Percentiles rank a stretch among this genome's conserved stretches.
phyloP scores from a whole-genome alignment of 441 rosid species.

The Rhodomyrtus psidioides region DNA sequence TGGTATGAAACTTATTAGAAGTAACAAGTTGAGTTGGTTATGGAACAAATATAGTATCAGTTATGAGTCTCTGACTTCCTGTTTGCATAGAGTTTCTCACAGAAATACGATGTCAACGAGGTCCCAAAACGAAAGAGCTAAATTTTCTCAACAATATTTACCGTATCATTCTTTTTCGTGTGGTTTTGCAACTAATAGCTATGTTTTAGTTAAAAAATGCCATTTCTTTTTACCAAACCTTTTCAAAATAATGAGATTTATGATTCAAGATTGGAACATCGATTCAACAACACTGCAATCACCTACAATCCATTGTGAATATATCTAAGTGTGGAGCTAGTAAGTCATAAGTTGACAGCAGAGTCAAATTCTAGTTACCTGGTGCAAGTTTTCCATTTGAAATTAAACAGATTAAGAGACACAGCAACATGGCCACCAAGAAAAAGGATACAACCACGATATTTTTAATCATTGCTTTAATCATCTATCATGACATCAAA shows the following conservation, averaged over 20 bases:
- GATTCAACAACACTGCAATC: not conserved
- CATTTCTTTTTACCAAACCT: not conserved
- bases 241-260: not conserved
- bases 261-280: not conserved
- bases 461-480: not conserved
- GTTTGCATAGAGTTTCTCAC: not conserved
- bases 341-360: not conserved
- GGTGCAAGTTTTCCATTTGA: not conserved
- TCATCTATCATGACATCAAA: not conserved
- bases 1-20: not conserved
- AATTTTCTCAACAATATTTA: not conserved
- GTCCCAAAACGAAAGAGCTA: not conserved
- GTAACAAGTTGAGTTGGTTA: not conserved
- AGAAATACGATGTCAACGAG: not conserved
- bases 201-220: not conserved
- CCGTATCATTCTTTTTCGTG: not conserved
- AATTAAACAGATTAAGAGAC: not conserved
- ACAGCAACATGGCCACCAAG: not conserved
- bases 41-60: not conserved
- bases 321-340: not conserved
- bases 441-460: not conserved
- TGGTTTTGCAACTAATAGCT: not conserved
- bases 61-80: not conserved
- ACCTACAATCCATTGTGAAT: not conserved
- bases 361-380: not conserved